These are phyloP conservation scores for Sclerotinia sclerotiorum DNA, from an alignment of 2,329 filamentous ascomycete species.

Conservation along the genomic window DNA sequence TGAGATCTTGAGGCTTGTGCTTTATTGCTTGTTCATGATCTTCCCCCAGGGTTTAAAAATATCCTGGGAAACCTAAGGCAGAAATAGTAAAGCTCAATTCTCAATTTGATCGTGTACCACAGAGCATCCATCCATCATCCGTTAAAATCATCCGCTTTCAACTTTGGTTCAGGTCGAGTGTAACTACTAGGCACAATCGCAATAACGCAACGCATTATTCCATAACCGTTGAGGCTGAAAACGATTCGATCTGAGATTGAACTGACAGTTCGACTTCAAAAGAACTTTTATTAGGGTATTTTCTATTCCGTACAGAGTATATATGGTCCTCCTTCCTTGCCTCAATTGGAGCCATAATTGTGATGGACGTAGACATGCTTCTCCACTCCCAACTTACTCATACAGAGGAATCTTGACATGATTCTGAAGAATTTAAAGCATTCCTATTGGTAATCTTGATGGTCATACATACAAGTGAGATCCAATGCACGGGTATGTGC, in stretches of 20 bases:
- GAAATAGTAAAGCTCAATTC: not conserved
- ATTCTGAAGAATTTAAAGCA: not conserved
- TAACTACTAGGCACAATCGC: not conserved
- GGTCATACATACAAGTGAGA: not conserved
- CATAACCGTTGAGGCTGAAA: not conserved
- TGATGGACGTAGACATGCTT: not conserved
- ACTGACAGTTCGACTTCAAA: not conserved
- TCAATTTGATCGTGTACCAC: not conserved
- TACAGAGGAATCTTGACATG: not conserved
- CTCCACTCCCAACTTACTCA: not conserved
- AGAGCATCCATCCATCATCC: not conserved
- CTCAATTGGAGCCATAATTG: constrained; percentile 6
- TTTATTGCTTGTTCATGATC: not conserved
- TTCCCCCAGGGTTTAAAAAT: not conserved
- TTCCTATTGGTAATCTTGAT: not conserved
- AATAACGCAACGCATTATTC: not conserved
- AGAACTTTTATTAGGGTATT: not conserved
- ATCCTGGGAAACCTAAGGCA: not conserved
- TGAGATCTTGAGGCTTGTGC: not conserved
- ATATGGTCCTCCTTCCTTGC: constrained; percentile 1
- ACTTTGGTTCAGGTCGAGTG: not conserved
- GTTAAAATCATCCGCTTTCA: not conserved
- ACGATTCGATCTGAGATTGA: not conserved
- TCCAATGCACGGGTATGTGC: constrained; percentile 15
- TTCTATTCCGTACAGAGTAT: not conserved